Base-by-base conservation (phyloP, 2,329 filamentous ascomycete genomes). In the Fusarium penzigii region DNA sequence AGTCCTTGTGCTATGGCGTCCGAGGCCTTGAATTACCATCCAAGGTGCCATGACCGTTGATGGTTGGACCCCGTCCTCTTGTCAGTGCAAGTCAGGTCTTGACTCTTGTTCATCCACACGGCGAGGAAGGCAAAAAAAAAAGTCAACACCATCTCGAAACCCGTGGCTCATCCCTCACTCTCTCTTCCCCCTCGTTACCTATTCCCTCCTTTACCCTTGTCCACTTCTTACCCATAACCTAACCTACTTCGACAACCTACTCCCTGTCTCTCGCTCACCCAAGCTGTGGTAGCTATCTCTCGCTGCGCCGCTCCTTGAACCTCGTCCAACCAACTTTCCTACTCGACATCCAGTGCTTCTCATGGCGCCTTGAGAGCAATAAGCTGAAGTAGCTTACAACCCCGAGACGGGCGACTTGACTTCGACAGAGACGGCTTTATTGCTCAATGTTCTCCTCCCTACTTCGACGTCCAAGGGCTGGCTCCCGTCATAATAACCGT, bases 391-490 rank as follows among this genome's bases (percentile, higher is more conserved):
- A 55, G 60, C 64, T 67, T 63, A 59, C 51, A 52, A 39, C 47
- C 44, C 48, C 39, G 20, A 17, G 38, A 49, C 41, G 43, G 43
- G 42, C 51, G 47, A 46, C 58, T 55, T 42, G 29, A 49, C 41
- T 46, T 43, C 29, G 51, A 53, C 43, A 46, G 29, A 36, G 13
- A 42, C 46, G 20, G 34, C 47, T 46, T 46, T 53, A 62, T 53
- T 48, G 63, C 59, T 55, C 48, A 60, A 73, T 74, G 71, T 71
- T 73, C 63, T 67, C 69, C 55, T 72, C 71, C 56, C 62, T 71
- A 48, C 61, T 72, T 51, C 69, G 66, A 53, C 67, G 65, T 45
- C 64, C 69, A 20, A 67, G 68, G 58, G 65, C 64, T 57, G 64
- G 62, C 48, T 65, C 64, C 60, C 69, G 68, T 63, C 71, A 68